A percentile compares a stretch with the other conserved stretches of the same genome.
These are phyloP conservation scores for Acacia acuminata DNA, from an alignment of 306 rosid species.

Conservation along the genomic window DNA sequence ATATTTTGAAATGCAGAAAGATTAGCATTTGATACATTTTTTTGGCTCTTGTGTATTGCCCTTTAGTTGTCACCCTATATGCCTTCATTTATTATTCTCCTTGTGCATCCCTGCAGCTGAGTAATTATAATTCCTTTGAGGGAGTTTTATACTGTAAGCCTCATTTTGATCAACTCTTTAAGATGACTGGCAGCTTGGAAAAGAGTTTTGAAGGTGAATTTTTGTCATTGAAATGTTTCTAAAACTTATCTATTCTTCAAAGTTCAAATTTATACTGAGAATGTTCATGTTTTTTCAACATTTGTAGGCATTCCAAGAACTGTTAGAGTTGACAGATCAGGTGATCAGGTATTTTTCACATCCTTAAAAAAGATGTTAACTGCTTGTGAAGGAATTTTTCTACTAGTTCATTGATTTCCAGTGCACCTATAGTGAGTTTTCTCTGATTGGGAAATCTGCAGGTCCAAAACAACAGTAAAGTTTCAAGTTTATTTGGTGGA, in stretches of 20 bases:
- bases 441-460: constrained; percentile 30
- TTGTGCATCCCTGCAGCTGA: constrained; percentile 48
- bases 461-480: constrained; percentile 63
- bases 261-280: neutral
- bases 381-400: neutral
- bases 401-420: neutral
- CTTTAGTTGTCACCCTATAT: neutral
- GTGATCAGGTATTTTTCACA: constrained; percentile 49
- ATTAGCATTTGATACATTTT: neutral
- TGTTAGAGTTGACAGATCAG: constrained; percentile 53
- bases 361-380: neutral
- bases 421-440: neutral
- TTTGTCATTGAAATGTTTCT: constrained; percentile 17
- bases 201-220: constrained; percentile 68
- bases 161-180: constrained; percentile 73
- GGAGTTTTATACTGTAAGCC: constrained; percentile 81
- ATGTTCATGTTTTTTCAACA: neutral
- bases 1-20: constrained; percentile 5
- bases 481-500: constrained; percentile 78
- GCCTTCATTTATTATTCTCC: constrained; percentile 1
- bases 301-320: constrained; percentile 58
- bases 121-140: constrained; percentile 67
- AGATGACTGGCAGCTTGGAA: constrained; percentile 75
- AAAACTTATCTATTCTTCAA: constrained; percentile 4
- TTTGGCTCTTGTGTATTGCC: neutral